phyloP scores from a whole-genome alignment of 129 eudicot genomes.

The Apium graveolens region DNA sequence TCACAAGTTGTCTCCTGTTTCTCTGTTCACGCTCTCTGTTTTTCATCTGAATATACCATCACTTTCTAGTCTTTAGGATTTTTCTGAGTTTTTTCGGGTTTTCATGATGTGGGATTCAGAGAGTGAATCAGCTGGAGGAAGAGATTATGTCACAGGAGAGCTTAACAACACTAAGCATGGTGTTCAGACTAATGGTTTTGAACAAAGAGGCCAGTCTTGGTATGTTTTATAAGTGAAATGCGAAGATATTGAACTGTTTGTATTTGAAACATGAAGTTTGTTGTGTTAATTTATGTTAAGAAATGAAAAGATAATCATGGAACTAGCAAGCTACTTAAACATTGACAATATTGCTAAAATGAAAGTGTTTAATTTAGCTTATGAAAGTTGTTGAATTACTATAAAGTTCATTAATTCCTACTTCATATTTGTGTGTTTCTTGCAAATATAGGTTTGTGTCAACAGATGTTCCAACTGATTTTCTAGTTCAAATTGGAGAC shows the following conservation, averaged over 20 bases:
- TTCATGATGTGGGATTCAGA: constrained; percentile 82
- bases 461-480: constrained; percentile 85
- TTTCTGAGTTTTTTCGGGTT: neutral
- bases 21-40: constrained; percentile 11
- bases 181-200: constrained; percentile 60
- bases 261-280: neutral
- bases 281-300: neutral
- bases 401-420: neutral
- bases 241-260: neutral
- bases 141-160: constrained; percentile 58
- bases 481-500: constrained; percentile 76
- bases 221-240: constrained; percentile 21
- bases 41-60: constrained; percentile 5
- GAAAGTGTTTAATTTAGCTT: neutral
- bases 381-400: neutral
- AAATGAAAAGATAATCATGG: neutral
- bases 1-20: neutral
- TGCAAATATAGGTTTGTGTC: constrained; percentile 52
- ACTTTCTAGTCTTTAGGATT: neutral
- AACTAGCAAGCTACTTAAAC: neutral
- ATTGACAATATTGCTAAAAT: neutral
- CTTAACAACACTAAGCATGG: constrained; percentile 36
- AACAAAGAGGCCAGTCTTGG: constrained; percentile 88
- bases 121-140: constrained; percentile 41
- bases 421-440: constrained; percentile 3